Conservation (phyloP, 352 stramenopile species). For the Phytopythium sindhum region DNA sequence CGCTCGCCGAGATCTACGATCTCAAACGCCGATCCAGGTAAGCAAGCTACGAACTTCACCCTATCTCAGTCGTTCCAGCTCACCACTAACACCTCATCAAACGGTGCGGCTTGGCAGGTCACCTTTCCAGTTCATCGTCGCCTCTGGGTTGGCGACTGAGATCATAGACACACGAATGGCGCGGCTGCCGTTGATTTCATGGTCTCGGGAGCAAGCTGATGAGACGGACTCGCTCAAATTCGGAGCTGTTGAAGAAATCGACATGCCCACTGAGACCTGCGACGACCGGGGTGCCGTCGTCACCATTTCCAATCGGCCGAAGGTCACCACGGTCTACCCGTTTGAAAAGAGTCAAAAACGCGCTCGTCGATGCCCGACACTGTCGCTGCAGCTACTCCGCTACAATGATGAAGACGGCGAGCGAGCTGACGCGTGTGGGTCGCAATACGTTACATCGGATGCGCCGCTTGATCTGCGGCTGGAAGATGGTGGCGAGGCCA, state of each 20-base stretch:
- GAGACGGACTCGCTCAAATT: constrained; percentile 21
- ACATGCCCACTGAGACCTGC: constrained; percentile 25
- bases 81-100: neutral
- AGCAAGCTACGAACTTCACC: neutral
- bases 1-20: constrained; percentile 53
- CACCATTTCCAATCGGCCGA: constrained; percentile 29
- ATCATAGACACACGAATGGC: constrained; percentile 68
- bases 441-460: constrained; percentile 59
- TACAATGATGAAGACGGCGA: constrained; percentile 33
- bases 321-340: constrained; percentile 42
- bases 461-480: constrained; percentile 59
- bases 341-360: constrained; percentile 37
- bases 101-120: constrained; percentile 23
- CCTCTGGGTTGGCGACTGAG: constrained; percentile 60
- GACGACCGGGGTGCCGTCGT: constrained; percentile 35
- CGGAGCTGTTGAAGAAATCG: constrained; percentile 40
- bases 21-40: constrained; percentile 60
- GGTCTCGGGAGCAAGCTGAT: constrained; percentile 29
- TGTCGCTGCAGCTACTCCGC: constrained; percentile 40
- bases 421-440: constrained; percentile 10
- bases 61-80: neutral
- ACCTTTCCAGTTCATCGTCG: constrained; percentile 72
- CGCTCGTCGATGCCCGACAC: constrained; percentile 13
- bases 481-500: constrained; percentile 56
- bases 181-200: constrained; percentile 55